Evolutionary conservation across 1,284 basidiomycete genomes (phyloP).

Genomic region (Apiotrichum sp.): DNA sequence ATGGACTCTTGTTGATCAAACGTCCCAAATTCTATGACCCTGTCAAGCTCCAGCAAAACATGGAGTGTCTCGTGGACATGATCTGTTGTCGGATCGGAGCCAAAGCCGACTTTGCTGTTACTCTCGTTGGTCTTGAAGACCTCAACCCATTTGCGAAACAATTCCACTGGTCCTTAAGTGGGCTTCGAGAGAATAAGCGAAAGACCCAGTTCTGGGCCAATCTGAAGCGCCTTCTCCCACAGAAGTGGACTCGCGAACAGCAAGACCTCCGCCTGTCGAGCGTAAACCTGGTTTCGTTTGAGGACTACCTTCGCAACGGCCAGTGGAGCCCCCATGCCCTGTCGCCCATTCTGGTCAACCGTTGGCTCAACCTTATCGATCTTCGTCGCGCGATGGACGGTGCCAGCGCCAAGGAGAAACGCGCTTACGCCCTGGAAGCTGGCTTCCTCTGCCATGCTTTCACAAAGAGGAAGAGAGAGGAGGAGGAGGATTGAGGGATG

Average conservation of each 20-base stretch:
- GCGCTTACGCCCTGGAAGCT: background rate
- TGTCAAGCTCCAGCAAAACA: background rate
- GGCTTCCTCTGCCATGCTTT: background rate
- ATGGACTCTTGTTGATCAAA: background rate
- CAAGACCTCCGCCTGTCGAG: background rate
- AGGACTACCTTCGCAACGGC: background rate
- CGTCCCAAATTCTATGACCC: background rate
- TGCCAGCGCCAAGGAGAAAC: background rate
- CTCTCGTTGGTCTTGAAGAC: constrained; percentile 9
- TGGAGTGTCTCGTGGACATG: background rate
- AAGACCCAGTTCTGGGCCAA: background rate
- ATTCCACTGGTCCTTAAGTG: background rate
- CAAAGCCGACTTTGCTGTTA: background rate
- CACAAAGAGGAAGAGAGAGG: too few relatives aligned
- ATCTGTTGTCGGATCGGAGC: background rate
- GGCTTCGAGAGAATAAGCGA: background rate
- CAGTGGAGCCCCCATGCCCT: background rate
- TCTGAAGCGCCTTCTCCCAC: background rate
- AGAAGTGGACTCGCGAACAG: background rate
- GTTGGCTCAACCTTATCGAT: background rate
- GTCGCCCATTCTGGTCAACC: background rate
- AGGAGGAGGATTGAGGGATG: too few relatives aligned
- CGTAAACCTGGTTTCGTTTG: background rate
- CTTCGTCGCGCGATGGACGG: background rate
- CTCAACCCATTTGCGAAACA: background rate